Conservation (phyloP, 306 rosid genomes). For the Trichosanthes truncata region DNA sequence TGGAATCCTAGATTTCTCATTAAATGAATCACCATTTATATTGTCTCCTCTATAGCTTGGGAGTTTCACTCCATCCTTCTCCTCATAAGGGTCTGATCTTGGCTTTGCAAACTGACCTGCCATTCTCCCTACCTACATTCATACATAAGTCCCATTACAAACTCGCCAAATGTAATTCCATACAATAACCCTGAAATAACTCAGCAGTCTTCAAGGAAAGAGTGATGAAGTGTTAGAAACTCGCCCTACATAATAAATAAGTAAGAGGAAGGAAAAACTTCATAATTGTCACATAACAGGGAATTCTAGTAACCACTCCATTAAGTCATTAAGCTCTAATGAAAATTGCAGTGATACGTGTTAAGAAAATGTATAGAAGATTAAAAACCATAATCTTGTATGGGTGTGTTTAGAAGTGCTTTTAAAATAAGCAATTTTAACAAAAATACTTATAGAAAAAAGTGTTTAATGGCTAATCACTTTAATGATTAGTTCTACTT, state of each 20-base stretch:
- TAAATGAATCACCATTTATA: conserved; percentile 32
- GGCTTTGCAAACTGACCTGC: conserved; percentile 46
- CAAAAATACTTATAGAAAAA: background rate
- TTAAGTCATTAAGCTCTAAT: background rate
- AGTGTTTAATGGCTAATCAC: background rate
- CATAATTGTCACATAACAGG: background rate
- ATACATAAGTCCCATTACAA: background rate
- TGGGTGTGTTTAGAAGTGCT: background rate
- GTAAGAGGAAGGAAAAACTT: background rate
- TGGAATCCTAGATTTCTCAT: conserved; percentile 26
- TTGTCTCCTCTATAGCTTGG: conserved; percentile 41
- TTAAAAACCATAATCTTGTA: background rate
- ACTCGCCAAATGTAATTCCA: background rate
- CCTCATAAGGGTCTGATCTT: conserved; percentile 29
- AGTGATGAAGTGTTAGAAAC: background rate
- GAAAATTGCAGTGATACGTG: background rate
- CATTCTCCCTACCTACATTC: conserved; percentile 34
- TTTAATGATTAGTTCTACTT: background rate
- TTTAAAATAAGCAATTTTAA: background rate
- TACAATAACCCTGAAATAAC: background rate
- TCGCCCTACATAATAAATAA: background rate
- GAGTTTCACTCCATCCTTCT: conserved; percentile 34
- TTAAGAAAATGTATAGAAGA: background rate
- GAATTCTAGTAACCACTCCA: background rate
- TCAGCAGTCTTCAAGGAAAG: background rate